Evolutionary conservation across 306 rosid genomes (phyloP), one percentile per base, ranked within the genome.

Genomic region (Gillenia trifoliata): DNA sequence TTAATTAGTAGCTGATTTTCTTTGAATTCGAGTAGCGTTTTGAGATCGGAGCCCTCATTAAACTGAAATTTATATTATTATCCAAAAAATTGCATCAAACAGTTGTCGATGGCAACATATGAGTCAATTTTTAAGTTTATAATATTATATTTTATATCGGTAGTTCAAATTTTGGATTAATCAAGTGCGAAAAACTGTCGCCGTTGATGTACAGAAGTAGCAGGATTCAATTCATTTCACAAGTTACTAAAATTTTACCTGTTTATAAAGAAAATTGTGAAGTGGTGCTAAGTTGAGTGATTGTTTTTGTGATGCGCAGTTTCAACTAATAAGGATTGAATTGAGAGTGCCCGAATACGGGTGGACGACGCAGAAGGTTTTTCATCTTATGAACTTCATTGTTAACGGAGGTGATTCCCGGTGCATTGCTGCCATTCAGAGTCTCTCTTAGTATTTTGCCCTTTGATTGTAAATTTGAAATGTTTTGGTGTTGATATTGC

Each of bases 331-430:
- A 20, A 94, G 99, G 89, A 94, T 94, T 77, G 92, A 94, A 81
- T 47, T 91, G 47, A 88, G 98, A 91, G 98, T 94, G 38, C 98
- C 98, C 4, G 94, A 91, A 64, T 94, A 88, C 66, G 95, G 98
- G 17, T 94, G 99, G 99, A 94, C 99, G 1, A 94, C 96, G 7
- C 99, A 94, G 86, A 94, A 94, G 73, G 88, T 94, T 72, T 94
- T 94, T 65, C 99, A 94, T 85, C 93, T 94, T 50, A 92, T 92
- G 99, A 94, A 94, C 82, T 94, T 94, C 86, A 75, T 94, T 73
- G 88, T 94, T 69, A 92, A 86, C 78, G 97, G 97, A 89, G 97
- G 99, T 94, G 38, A 57, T 66, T 30, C 38, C 65, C 61, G 11
- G 6, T 43, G 61, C 29, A 59, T 67, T 69, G 1, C 4, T 74